These are phyloP conservation scores for Dendrostoma leiphaemia DNA, from an alignment of 2,329 filamentous ascomycete genomes.

Conservation along the genomic window DNA sequence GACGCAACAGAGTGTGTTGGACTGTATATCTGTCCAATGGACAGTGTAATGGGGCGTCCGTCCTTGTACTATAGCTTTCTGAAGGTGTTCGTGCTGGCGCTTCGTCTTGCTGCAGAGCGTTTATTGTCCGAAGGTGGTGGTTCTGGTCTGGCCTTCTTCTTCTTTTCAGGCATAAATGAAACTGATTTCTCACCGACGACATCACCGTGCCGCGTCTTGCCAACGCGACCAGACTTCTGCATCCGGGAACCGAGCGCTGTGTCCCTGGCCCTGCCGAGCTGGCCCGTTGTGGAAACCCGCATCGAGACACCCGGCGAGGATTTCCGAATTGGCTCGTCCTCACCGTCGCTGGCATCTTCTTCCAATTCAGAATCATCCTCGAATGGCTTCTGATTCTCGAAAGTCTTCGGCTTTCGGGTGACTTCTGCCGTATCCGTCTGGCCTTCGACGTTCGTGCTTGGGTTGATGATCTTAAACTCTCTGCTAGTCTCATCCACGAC, in stretches of 20 bases:
- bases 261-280: constrained; percentile 55
- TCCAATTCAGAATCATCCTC: constrained; percentile 30
- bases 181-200: constrained; percentile 64
- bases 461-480: constrained; percentile 87
- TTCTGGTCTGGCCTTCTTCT: constrained; percentile 46
- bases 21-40: background rate
- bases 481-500: constrained; percentile 83
- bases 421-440: constrained; percentile 24
- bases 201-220: constrained; percentile 44
- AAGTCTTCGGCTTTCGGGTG: constrained; percentile 38
- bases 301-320: constrained; percentile 47
- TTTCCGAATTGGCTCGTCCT: constrained; percentile 29
- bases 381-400: constrained; percentile 39
- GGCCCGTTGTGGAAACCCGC: constrained; percentile 68
- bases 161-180: constrained; percentile 66
- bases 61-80: constrained; percentile 53
- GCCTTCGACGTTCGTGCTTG: constrained; percentile 65
- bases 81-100: constrained; percentile 75
- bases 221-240: constrained; percentile 47
- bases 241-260: constrained; percentile 55
- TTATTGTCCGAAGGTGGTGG: constrained; percentile 33
- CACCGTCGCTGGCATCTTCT: constrained; percentile 43
- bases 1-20: too few relatives aligned
- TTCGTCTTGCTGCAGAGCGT: constrained; percentile 53
- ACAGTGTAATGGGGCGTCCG: too few relatives aligned